Percentiles rank a stretch among this genome's conserved stretches.
Evolutionary conservation across 106 monocot species (phyloP).

Genomic region (Alisma plantagoaquatica): DNA sequence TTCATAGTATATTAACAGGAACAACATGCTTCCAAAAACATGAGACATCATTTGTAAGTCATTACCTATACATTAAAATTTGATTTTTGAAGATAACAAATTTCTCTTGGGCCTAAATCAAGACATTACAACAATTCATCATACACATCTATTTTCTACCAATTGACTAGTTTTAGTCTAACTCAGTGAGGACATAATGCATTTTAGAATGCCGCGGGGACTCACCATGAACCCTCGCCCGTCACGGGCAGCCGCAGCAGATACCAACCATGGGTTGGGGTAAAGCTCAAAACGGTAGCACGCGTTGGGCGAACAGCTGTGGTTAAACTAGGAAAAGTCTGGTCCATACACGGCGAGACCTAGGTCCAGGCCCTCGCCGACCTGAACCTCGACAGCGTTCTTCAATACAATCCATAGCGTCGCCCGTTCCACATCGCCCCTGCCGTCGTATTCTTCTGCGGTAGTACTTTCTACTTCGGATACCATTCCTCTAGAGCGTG

Average conservation of each 20-base stretch:
- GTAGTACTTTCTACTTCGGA: too few species aligned
- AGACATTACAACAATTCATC: too few species aligned
- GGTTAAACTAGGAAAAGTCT: slow-evolving; percentile 83
- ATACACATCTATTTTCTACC: too few species aligned
- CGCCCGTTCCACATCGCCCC: slow-evolving; percentile 24
- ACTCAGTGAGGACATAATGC: too few species aligned
- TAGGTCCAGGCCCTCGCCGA: slow-evolving; percentile 23
- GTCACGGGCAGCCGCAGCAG: neutral
- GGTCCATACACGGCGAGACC: slow-evolving; percentile 64
- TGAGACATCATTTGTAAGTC: too few species aligned
- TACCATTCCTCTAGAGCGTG: slow-evolving; percentile 17
- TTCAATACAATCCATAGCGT: slow-evolving; percentile 48
- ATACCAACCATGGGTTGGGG: neutral
- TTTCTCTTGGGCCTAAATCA: too few species aligned
- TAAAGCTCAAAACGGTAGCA: slow-evolving; percentile 50
- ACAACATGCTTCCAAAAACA: too few species aligned
- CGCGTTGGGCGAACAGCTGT: slow-evolving; percentile 77
- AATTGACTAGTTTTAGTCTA: too few species aligned
- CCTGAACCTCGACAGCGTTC: slow-evolving; percentile 78
- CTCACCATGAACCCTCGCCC: slow-evolving; percentile 4
- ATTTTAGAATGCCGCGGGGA: too few species aligned
- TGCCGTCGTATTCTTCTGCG: neutral
- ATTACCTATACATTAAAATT: too few species aligned
- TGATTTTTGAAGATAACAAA: too few species aligned
- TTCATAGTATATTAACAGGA: too few species aligned